Percentiles rank a stretch among this genome's conserved stretches.
Conservation (phyloP, 2,329 filamentous ascomycete genomes). For the Sporothrix pallida region DNA sequence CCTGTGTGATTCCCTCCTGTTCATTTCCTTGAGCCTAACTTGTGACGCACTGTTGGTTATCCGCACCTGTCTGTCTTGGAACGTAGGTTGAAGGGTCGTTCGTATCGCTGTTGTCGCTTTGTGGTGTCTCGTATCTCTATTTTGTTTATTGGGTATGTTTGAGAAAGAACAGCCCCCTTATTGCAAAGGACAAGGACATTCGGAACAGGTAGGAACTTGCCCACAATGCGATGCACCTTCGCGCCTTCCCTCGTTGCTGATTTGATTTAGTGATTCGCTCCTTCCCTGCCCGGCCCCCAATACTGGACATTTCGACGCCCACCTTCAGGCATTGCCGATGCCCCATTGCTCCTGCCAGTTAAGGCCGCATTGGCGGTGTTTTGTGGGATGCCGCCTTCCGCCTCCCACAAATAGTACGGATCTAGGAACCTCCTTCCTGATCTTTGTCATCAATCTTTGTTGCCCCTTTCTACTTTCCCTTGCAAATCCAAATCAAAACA, state of each 20-base stretch:
- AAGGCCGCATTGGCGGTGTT: background rate
- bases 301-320: background rate
- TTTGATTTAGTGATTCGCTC: constrained; percentile 1
- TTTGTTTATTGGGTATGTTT: background rate
- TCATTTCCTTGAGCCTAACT: background rate
- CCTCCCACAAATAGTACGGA: background rate
- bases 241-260: background rate
- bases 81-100: background rate
- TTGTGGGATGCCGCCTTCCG: background rate
- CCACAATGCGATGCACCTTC: background rate
- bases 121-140: background rate
- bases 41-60: background rate
- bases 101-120: background rate
- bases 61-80: background rate
- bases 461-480: background rate
- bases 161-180: background rate
- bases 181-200: background rate
- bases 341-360: background rate
- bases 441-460: background rate
- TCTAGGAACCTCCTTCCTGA: background rate
- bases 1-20: background rate
- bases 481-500: background rate
- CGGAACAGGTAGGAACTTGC: background rate
- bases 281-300: constrained; percentile 6
- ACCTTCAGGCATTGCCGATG: background rate